phyloP scores from a whole-genome alignment of 352 stramenopile species.

The Phytopythium ostracodes region DNA sequence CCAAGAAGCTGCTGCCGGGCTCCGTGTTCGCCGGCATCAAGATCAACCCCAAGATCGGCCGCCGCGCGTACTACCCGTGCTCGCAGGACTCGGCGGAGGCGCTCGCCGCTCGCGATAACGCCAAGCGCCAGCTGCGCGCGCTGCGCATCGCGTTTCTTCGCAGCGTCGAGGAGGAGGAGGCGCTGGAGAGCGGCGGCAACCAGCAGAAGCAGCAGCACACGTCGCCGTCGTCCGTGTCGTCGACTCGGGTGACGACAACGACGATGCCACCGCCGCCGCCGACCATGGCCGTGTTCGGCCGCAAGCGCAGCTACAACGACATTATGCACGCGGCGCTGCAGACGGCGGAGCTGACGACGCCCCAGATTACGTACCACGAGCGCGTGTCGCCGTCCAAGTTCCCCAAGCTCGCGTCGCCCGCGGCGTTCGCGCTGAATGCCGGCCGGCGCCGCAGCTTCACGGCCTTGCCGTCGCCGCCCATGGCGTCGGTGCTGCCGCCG shows the following conservation, averaged over 20 bases:
- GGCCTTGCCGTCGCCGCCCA: conserved; percentile 18
- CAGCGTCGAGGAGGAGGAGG: conserved; percentile 59
- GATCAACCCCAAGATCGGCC: conserved; percentile 72
- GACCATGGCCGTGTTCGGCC: conserved; percentile 11
- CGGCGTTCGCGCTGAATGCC: conserved; percentile 16
- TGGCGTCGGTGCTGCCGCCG: conserved; percentile 23
- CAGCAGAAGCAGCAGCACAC: conserved; percentile 8
- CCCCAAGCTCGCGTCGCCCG: conserved; percentile 20
- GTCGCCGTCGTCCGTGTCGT: conserved; percentile 1
- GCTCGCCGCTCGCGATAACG: conserved; percentile 31
- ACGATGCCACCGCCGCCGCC: conserved; percentile 6
- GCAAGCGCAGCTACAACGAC: conserved; percentile 43
- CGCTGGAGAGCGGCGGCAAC: conserved; percentile 5
- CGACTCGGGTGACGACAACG: neutral
- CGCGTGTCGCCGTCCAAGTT: conserved; percentile 27
- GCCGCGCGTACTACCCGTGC: conserved; percentile 64
- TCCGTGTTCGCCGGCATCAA: conserved; percentile 58
- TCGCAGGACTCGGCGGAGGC: conserved; percentile 40
- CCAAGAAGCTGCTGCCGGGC: conserved; percentile 72
- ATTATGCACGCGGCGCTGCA: conserved; percentile 21
- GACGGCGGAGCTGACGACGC: conserved; percentile 25
- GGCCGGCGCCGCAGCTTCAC: conserved; percentile 23
- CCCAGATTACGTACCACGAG: conserved; percentile 29
- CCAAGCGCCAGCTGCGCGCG: conserved; percentile 29
- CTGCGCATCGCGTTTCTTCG: conserved; percentile 47